These are phyloP conservation scores for Moniliella sp. DNA, from an alignment of 1,284 basidiomycete genomes.

Conservation along the genomic window DNA sequence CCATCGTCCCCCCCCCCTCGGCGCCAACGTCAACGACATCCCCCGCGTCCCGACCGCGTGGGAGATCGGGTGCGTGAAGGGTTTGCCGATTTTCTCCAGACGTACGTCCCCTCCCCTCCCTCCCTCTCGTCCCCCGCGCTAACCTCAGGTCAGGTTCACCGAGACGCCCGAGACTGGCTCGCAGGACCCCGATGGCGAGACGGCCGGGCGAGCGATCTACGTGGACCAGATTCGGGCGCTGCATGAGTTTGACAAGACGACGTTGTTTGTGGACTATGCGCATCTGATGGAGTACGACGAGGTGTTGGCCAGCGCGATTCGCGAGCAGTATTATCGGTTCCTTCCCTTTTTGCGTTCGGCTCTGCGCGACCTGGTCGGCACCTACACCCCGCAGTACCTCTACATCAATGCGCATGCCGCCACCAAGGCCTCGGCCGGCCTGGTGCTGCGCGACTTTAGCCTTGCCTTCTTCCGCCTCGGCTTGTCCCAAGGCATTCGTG, in stretches of 20 bases:
- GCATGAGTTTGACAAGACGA: conserved; percentile 75
- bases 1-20: too few relatives aligned
- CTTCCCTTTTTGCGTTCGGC: conserved; percentile 78
- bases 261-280: conserved; percentile 81
- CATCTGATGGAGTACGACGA: conserved; percentile 76
- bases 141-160: conserved; percentile 46
- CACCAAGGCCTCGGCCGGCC: conserved; percentile 47
- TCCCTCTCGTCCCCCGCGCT: neutral
- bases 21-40: conserved; percentile 40
- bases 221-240: conserved; percentile 76
- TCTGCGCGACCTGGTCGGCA: conserved; percentile 63
- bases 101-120: conserved; percentile 40
- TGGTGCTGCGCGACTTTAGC: conserved; percentile 75
- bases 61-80: conserved; percentile 76
- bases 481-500: conserved; percentile 79
- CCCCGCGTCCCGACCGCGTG: conserved; percentile 69
- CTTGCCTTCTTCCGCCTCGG: conserved; percentile 91
- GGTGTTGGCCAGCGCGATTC: conserved; percentile 72
- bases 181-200: conserved; percentile 34
- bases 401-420: conserved; percentile 51
- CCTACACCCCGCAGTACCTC: conserved; percentile 73
- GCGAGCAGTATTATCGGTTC: conserved; percentile 86
- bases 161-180: conserved; percentile 42
- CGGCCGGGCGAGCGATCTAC: conserved; percentile 45
- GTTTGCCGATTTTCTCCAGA: conserved; percentile 72